Conservation (phyloP, 2,329 filamentous ascomycete genomes). For the Lasiodiplodia sp. region DNA sequence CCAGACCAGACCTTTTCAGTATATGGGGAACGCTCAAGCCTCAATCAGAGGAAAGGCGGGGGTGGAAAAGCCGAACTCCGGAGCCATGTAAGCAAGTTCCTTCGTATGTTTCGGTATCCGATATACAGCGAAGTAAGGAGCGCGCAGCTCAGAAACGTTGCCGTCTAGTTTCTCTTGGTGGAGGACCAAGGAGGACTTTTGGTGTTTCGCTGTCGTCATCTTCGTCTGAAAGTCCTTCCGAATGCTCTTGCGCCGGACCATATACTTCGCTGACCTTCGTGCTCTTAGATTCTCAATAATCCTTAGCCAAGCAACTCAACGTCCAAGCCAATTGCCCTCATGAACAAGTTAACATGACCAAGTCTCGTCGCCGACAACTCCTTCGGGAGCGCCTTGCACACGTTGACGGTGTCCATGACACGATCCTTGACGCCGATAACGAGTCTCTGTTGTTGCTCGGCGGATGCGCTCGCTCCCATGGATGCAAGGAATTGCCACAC, state of each 20-base stretch:
- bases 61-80: background rate
- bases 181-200: conserved; percentile 4
- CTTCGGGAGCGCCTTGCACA: conserved; percentile 86
- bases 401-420: conserved; percentile 91
- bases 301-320: conserved; percentile 74
- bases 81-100: background rate
- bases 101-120: background rate
- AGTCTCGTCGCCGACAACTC: conserved; percentile 85
- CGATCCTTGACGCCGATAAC: conserved; percentile 97
- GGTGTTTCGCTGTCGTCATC: background rate
- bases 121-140: background rate
- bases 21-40: background rate
- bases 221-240: background rate
- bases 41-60: background rate
- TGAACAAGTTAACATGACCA: conserved; percentile 95
- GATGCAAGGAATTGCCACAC: conserved; percentile 98
- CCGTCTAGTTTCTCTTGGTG: background rate
- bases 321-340: conserved; percentile 98
- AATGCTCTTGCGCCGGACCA: background rate
- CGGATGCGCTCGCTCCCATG: conserved; percentile 89
- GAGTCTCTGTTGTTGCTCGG: conserved; percentile 92
- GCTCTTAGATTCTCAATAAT: background rate
- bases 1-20: background rate
- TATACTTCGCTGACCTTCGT: background rate
- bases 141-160: background rate